Evolutionary conservation across 176 grass and related monocot genomes (phyloP).

Genomic region (Lolium perenne): DNA sequence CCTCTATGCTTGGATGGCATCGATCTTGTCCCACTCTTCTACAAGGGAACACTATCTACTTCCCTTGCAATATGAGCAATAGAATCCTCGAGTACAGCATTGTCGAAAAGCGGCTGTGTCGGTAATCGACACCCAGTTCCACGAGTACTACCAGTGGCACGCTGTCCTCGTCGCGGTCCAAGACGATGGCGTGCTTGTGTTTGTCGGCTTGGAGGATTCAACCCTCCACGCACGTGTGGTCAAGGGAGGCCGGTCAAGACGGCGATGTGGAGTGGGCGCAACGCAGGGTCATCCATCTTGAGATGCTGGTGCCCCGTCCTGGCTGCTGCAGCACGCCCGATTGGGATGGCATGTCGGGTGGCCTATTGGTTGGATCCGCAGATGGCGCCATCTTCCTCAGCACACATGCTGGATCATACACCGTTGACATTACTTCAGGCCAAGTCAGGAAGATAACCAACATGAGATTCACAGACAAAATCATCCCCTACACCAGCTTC

Average conservation of each 20-base stretch:
- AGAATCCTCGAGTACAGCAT: too few species aligned
- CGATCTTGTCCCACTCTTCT: too few species aligned
- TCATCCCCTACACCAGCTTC: not conserved
- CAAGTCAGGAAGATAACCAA: not conserved
- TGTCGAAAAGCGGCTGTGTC: too few species aligned
- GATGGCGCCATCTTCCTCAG: not conserved
- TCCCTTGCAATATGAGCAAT: too few species aligned
- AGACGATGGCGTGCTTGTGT: not conserved
- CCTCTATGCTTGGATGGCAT: too few species aligned
- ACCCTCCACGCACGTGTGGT: not conserved
- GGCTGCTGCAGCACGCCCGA: not conserved
- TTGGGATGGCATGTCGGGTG: not conserved
- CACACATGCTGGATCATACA: not conserved
- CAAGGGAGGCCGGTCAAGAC: not conserved
- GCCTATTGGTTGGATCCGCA: not conserved
- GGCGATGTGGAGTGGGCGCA: not conserved
- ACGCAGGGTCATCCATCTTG: not conserved
- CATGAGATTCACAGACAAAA: not conserved
- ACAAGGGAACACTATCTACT: too few species aligned
- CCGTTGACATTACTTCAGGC: not conserved
- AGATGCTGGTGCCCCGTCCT: not conserved
- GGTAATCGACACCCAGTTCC: not conserved
- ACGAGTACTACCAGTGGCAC: not conserved
- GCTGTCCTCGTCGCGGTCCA: too few species aligned
- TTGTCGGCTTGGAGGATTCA: not conserved